Evolutionary conservation across 805 yeast species (phyloP).

Genomic region (Schizosaccharomyces pombe): DNA sequence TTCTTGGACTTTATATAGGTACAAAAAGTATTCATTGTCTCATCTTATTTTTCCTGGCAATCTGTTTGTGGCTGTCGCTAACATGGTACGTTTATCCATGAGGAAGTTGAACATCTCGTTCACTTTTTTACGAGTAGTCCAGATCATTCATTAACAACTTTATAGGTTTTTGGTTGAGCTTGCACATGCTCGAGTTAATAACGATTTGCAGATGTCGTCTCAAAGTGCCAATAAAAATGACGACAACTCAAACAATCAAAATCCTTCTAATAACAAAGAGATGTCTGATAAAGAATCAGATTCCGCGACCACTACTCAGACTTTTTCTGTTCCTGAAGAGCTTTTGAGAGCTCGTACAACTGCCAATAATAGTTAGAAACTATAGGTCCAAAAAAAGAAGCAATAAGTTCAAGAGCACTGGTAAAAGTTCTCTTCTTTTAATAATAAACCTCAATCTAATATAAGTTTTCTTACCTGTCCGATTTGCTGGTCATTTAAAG

Average conservation of each 20-base stretch:
- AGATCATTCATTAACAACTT: neutral
- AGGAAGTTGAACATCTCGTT: neutral
- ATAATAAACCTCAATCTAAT: too few relatives aligned
- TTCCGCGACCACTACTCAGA: neutral
- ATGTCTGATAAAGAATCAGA: too few relatives aligned
- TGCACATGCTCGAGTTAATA: neutral
- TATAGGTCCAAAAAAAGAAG: too few relatives aligned
- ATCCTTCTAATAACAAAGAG: too few relatives aligned
- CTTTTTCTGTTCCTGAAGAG: neutral
- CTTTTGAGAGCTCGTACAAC: neutral
- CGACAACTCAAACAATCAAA: neutral
- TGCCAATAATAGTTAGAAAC: neutral
- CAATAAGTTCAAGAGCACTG: too few relatives aligned
- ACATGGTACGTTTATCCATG: constrained; percentile 90
- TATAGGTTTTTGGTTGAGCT: neutral
- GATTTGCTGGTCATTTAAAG: neutral
- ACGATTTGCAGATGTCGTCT: neutral
- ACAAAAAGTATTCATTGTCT: constrained; percentile 41
- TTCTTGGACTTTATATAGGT: constrained; percentile 33
- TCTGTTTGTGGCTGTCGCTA: constrained; percentile 48
- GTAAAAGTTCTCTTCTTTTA: too few relatives aligned
- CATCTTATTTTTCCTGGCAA: constrained; percentile 29
- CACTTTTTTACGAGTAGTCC: neutral
- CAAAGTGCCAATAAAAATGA: neutral
- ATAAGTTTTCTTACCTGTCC: neutral